phyloP scores from a whole-genome alignment of 768 basidiomycete species.

The Boletus sensibilis region DNA sequence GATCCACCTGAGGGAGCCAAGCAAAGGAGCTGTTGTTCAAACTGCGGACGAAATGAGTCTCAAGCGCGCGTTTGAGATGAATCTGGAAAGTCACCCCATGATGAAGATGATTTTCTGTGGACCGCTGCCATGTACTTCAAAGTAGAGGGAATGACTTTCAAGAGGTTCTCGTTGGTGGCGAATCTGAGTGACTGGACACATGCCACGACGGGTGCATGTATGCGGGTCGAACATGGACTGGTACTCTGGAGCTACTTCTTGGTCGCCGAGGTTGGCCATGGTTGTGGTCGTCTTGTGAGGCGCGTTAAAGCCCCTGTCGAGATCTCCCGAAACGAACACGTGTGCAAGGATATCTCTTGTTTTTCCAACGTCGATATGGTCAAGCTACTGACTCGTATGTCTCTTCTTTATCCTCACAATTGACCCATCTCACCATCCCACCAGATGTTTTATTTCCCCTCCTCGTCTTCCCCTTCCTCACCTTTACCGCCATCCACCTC shows the following conservation, averaged over 20 bases:
- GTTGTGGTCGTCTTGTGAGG: neutral
- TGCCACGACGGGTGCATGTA: conserved; percentile 66
- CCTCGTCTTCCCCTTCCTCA: conserved; percentile 20
- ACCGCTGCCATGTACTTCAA: conserved; percentile 71
- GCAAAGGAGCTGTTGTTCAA: conserved; percentile 62
- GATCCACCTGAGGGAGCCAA: conserved; percentile 63
- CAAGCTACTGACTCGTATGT: conserved; percentile 2
- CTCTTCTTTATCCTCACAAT: neutral
- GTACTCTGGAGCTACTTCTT: conserved; percentile 19
- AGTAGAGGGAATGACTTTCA: conserved; percentile 76
- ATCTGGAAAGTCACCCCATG: conserved; percentile 55
- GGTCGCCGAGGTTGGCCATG: conserved; percentile 11
- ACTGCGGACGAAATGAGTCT: conserved; percentile 31
- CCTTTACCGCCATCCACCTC: conserved; percentile 8
- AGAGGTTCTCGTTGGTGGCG: conserved; percentile 46
- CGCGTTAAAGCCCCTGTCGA: neutral
- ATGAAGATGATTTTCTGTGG: conserved; percentile 68
- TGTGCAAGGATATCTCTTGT: no score
- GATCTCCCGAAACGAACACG: no score
- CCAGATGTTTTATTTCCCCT: conserved; percentile 20
- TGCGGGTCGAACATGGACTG: conserved; percentile 54
- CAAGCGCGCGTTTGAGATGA: neutral
- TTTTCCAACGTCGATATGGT: neutral
- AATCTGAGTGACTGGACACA: conserved; percentile 68
- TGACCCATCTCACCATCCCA: neutral